Conservation (phyloP, 495 filamentous ascomycete genomes). For the Neurospora sp. region DNA sequence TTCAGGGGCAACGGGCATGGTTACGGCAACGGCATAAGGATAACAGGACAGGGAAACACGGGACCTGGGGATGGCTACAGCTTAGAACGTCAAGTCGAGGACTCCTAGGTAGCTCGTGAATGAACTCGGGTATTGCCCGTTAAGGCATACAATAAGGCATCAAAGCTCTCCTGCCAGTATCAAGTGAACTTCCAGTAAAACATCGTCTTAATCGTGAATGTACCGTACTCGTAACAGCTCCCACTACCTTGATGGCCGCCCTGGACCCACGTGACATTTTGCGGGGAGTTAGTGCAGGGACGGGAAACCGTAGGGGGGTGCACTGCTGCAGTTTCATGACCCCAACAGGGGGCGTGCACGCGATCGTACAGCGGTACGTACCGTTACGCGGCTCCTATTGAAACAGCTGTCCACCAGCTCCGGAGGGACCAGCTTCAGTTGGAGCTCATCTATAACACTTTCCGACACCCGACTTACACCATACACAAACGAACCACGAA, state of each 20-base stretch:
- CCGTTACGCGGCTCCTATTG: background rate
- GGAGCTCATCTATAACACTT: background rate
- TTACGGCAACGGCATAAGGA: background rate
- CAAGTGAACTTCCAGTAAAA: background rate
- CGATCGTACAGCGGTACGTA: background rate
- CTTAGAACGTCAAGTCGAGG: background rate
- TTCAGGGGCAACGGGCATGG: constrained; percentile 7
- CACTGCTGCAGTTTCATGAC: background rate
- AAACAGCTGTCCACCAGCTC: background rate
- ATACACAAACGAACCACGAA: background rate
- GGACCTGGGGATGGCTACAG: background rate
- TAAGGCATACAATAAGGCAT: background rate
- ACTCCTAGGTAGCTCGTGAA: background rate
- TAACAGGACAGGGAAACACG: background rate
- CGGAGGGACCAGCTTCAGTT: background rate
- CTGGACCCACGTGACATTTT: background rate
- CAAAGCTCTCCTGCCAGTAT: background rate
- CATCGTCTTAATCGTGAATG: background rate
- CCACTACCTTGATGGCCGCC: background rate
- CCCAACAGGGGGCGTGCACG: background rate
- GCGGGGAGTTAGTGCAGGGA: background rate
- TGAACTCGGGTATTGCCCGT: background rate
- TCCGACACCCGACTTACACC: background rate
- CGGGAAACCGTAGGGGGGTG: background rate
- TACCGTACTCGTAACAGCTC: background rate